Percentiles rank a stretch among this genome's conserved stretches.
Evolutionary conservation across 805 yeast species (phyloP).

Genomic region (Alloascoidea africana): DNA sequence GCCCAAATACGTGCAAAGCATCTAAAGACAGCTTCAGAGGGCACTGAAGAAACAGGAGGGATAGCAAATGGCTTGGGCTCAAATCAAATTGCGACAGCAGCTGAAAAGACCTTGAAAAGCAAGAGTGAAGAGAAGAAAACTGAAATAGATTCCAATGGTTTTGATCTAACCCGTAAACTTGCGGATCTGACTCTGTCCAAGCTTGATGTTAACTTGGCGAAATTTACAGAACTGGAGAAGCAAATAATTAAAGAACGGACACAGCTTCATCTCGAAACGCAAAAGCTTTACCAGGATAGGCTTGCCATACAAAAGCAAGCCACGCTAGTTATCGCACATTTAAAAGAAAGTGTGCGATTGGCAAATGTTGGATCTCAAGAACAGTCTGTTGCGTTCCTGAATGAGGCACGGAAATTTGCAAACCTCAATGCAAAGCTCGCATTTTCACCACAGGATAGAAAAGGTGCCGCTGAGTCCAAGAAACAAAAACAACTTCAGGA

Average conservation of each 20-base stretch:
- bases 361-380: too few relatives aligned
- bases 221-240: slow-evolving; percentile 52
- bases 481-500: too few relatives aligned
- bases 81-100: neutral
- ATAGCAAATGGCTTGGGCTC: neutral
- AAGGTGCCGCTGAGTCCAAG: too few relatives aligned
- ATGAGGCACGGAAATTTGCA: too few relatives aligned
- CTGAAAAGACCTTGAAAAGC: neutral
- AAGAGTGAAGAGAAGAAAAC: neutral
- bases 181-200: neutral
- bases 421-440: too few relatives aligned
- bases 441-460: too few relatives aligned
- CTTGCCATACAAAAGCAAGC: slow-evolving; percentile 51
- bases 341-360: slow-evolving; percentile 34
- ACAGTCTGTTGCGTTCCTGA: too few relatives aligned
- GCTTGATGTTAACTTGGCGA: slow-evolving; percentile 55
- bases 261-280: slow-evolving; percentile 20
- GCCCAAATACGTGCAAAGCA: neutral
- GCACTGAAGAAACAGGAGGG: neutral
- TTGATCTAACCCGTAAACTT: too few relatives aligned
- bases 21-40: neutral
- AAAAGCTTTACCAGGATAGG: slow-evolving; percentile 48
- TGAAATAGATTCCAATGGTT: neutral
- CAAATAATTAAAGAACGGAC: slow-evolving; percentile 20
- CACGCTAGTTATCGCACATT: slow-evolving; percentile 32